A percentile compares a stretch with the other conserved stretches of the same genome.
These are phyloP conservation scores for Alternaria metachromatica DNA, from an alignment of 2,329 filamentous ascomycete genomes.

Conservation along the genomic window DNA sequence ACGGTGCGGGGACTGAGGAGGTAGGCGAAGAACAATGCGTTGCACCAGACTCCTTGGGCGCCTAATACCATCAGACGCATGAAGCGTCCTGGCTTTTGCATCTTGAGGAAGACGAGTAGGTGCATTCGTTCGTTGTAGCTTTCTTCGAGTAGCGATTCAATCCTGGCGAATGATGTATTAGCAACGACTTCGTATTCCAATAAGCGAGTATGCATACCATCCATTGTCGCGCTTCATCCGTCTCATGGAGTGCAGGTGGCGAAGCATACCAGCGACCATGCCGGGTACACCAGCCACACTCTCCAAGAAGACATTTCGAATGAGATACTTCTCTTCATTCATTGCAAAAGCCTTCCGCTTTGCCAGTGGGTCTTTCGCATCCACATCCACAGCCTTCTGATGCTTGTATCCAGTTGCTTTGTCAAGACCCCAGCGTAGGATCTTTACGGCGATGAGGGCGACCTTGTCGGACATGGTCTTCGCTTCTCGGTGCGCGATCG, in stretches of 20 bases:
- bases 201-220: conserved; percentile 59
- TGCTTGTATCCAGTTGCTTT: conserved; percentile 81
- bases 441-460: conserved; percentile 77
- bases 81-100: conserved; percentile 84
- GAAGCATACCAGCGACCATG: conserved; percentile 94
- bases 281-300: conserved; percentile 93
- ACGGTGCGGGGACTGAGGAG: conserved; percentile 85
- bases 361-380: conserved; percentile 53
- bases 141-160: conserved; percentile 89
- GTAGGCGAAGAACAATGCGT: conserved; percentile 88
- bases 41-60: conserved; percentile 77
- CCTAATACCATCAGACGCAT: conserved; percentile 87
- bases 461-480: conserved; percentile 76
- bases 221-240: conserved; percentile 92
- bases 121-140: conserved; percentile 96
- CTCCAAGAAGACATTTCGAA: conserved; percentile 91
- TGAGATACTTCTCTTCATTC: conserved; percentile 88
- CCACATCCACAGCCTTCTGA: conserved; percentile 58
- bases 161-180: conserved; percentile 60
- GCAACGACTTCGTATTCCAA: background rate
- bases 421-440: conserved; percentile 82
- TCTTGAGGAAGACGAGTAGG: conserved; percentile 88
- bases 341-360: conserved; percentile 69
- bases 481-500: conserved; percentile 77
- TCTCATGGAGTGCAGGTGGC: conserved; percentile 84